These are phyloP conservation scores for Benincasa hispida DNA, from an alignment of 306 rosid genomes.

Conservation along the genomic window DNA sequence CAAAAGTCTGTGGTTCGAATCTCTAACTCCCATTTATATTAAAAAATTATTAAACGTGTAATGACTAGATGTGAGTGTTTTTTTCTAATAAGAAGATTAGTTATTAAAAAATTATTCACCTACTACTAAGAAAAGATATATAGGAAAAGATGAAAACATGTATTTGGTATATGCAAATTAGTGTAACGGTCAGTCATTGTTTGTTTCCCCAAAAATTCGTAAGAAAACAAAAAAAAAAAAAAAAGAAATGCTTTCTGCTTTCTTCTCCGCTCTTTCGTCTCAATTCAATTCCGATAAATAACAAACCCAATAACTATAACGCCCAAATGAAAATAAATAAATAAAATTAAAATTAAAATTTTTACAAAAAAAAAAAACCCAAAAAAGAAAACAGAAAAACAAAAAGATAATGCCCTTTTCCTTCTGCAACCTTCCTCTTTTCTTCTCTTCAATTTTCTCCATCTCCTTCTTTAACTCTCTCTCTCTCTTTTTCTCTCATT, in stretches of 20 bases:
- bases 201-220: background rate
- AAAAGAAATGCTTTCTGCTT: background rate
- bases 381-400: background rate
- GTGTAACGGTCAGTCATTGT: background rate
- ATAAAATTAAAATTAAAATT: too few species aligned
- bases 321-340: background rate
- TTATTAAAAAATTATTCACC: too few species aligned
- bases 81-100: too few species aligned
- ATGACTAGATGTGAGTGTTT: too few species aligned
- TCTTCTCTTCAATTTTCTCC: constrained; percentile 1
- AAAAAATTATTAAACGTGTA: too few species aligned
- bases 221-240: too few species aligned
- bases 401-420: constrained; percentile 10
- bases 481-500: background rate
- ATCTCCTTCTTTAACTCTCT: background rate
- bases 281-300: background rate
- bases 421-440: constrained; percentile 1
- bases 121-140: too few species aligned
- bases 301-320: background rate
- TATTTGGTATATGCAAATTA: background rate
- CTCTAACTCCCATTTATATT: too few species aligned
- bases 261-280: background rate
- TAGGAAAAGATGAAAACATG: background rate
- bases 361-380: too few species aligned
- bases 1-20: too few species aligned